phyloP scores from a whole-genome alignment of 306 rosid species.

The Cucurbita pepo region DNA sequence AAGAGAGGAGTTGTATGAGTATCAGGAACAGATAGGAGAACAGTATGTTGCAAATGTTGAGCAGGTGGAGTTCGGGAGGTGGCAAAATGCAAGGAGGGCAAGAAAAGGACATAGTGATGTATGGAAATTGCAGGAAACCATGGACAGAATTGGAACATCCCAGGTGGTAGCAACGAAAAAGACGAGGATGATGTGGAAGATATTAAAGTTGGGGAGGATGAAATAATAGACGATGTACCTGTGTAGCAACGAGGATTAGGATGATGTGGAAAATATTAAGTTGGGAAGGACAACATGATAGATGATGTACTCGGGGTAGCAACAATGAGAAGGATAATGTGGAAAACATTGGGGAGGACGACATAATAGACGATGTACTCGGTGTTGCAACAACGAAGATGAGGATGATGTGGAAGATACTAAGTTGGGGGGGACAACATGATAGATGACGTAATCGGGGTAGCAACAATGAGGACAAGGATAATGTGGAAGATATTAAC shows the following conservation, averaged over 20 bases:
- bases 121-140: constrained; percentile 87
- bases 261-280: constrained; percentile 36
- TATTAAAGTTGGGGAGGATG: constrained; percentile 75
- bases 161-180: constrained; percentile 58
- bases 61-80: constrained; percentile 54
- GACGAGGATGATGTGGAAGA: constrained; percentile 93
- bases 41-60: constrained; percentile 78
- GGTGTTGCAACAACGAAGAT: too few species aligned
- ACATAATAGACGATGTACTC: too few species aligned
- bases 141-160: constrained; percentile 91
- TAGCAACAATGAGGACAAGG: too few species aligned
- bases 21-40: constrained; percentile 81
- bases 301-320: too few species aligned
- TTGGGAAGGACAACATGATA: too few species aligned
- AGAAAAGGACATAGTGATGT: constrained; percentile 43
- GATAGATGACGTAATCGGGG: too few species aligned
- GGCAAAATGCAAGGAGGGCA: constrained; percentile 80
- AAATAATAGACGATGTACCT: constrained; percentile 78
- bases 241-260: too few species aligned
- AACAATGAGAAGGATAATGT: too few species aligned
- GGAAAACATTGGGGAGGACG: too few species aligned
- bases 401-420: too few species aligned
- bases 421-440: too few species aligned
- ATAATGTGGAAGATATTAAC: too few species aligned
- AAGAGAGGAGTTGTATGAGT: constrained; percentile 72